Evolutionary conservation across 495 filamentous ascomycete genomes (phyloP).

Genomic region (Penicillium atrosanguineum): DNA sequence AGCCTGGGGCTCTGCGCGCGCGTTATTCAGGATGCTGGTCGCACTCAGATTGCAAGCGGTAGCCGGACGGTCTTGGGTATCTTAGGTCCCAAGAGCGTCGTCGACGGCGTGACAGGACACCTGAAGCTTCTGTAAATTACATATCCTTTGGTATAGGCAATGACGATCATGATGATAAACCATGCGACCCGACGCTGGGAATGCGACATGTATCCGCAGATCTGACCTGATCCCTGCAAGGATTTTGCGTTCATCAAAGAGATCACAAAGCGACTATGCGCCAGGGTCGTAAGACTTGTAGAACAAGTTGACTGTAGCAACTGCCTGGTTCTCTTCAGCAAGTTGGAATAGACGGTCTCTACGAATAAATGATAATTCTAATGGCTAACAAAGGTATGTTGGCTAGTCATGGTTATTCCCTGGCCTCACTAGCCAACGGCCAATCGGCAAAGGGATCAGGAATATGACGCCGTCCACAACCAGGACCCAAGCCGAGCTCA

Average conservation of each 20-base stretch:
- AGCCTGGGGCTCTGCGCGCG: conserved; percentile 83
- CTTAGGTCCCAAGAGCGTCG: conserved; percentile 80
- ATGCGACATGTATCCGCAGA: neutral
- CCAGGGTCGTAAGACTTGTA: neutral
- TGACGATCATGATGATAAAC: conserved; percentile 27
- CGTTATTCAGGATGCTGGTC: conserved; percentile 90
- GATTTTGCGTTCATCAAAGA: neutral
- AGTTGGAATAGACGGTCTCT: neutral
- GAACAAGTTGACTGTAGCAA: neutral
- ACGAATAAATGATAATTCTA: neutral
- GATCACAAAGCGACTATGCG: neutral
- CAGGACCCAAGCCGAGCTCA: conserved; percentile 65
- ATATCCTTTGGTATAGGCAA: conserved; percentile 9
- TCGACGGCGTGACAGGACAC: conserved; percentile 82
- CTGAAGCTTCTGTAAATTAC: conserved; percentile 74
- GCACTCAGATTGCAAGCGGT: conserved; percentile 93
- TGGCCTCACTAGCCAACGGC: conserved; percentile 78
- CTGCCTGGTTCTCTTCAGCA: neutral
- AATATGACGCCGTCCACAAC: conserved; percentile 77
- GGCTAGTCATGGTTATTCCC: conserved; percentile 80
- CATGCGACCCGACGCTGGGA: neutral
- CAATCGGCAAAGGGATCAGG: conserved; percentile 75
- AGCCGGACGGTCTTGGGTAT: conserved; percentile 89
- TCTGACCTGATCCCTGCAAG: neutral
- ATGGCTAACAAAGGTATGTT: conserved; percentile 51